Conservation (phyloP, 768 basidiomycete species). For the Podaxis rugospora region DNA sequence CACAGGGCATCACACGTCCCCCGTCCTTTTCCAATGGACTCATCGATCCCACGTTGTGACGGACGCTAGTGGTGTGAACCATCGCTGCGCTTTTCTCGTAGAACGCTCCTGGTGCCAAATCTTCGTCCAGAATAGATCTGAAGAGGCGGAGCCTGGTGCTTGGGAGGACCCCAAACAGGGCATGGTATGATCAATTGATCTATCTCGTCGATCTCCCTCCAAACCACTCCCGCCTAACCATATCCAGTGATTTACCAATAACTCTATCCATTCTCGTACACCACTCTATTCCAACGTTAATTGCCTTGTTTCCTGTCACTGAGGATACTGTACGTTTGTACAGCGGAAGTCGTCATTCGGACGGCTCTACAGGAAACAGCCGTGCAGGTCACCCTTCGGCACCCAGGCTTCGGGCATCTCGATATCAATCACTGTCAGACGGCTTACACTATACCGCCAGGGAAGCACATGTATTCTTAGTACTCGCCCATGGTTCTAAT, state of each 20-base stretch:
- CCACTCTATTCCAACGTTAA: background rate
- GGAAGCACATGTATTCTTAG: background rate
- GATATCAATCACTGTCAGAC: constrained; percentile 4
- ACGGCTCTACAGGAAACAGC: background rate
- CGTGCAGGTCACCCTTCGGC: constrained; percentile 1
- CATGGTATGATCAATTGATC: background rate
- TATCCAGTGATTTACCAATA: constrained; percentile 5
- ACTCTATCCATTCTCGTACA: background rate
- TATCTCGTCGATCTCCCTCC: constrained; percentile 5
- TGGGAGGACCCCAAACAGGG: background rate
- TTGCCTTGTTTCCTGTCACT: background rate
- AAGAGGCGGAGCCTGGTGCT: background rate
- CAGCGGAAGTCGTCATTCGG: background rate
- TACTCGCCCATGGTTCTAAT: background rate
- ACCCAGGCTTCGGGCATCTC: background rate
- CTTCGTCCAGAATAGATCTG: constrained; percentile 1
- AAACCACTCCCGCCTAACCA: constrained; percentile 1
- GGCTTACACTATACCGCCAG: background rate
- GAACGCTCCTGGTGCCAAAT: constrained; percentile 13
- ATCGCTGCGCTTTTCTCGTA: background rate
- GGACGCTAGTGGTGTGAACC: constrained; percentile 18
- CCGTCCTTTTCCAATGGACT: constrained; percentile 10
- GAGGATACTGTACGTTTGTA: background rate
- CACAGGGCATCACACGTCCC: constrained; percentile 13
- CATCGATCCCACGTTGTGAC: constrained; percentile 25